These are phyloP conservation scores for Colletotrichum zoysiae DNA, from an alignment of 2,329 filamentous ascomycete species.

Conservation along the genomic window DNA sequence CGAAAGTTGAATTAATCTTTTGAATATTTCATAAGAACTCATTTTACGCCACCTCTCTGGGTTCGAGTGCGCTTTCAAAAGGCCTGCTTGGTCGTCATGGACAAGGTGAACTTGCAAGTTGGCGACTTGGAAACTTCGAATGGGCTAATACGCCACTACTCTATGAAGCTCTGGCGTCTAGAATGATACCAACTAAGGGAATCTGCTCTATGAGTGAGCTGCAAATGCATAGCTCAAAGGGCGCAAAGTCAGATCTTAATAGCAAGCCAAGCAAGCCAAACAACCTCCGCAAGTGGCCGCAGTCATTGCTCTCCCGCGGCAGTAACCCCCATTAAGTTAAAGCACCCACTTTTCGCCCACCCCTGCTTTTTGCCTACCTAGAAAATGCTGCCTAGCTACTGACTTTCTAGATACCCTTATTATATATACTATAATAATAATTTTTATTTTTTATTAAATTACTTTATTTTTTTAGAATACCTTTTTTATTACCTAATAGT, in stretches of 20 bases:
- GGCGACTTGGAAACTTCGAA: not conserved
- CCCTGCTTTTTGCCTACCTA: too few species aligned
- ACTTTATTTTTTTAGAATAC: too few species aligned
- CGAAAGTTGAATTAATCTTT: too few species aligned
- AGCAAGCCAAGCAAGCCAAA: slow-evolving; percentile 16
- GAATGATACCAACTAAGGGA: slow-evolving; percentile 69
- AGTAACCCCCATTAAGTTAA: too few species aligned
- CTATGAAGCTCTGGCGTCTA: slow-evolving; percentile 74
- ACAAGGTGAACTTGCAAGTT: not conserved
- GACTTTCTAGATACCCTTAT: too few species aligned
- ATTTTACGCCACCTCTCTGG: rapidly evolving
- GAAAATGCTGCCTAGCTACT: too few species aligned
- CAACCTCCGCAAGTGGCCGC: slow-evolving; percentile 5
- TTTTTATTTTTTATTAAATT: too few species aligned
- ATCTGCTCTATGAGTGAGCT: slow-evolving; percentile 68
- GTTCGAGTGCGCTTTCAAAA: not conserved
- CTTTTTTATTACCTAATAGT: too few species aligned
- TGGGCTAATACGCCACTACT: slow-evolving; percentile 72
- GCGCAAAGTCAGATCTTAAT: slow-evolving; percentile 47
- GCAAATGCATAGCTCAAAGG: slow-evolving; percentile 78
- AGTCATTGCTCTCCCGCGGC: not conserved
- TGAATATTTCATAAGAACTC: too few species aligned
- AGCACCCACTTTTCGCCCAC: too few species aligned
- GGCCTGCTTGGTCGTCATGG: not conserved
- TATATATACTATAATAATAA: too few species aligned